Conservation (phyloP, 2,329 filamentous ascomycete genomes). For the Claviceps pusilla region DNA sequence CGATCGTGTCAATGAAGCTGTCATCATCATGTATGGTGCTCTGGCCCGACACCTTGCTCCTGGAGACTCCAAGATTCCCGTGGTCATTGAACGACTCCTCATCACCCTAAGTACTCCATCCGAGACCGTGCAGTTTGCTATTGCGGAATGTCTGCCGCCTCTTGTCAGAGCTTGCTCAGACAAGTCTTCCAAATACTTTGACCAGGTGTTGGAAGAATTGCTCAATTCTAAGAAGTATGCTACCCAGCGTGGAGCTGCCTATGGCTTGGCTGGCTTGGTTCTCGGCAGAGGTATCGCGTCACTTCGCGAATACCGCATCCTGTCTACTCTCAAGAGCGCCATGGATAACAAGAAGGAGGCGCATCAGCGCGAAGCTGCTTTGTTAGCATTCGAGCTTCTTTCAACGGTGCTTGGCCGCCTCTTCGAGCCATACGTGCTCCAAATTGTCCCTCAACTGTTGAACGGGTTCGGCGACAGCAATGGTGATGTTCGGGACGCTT, state of each 20-base stretch:
- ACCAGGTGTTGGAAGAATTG: conserved; percentile 67
- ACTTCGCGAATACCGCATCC: conserved; percentile 71
- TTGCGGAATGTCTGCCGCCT: conserved; percentile 84
- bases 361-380: conserved; percentile 74
- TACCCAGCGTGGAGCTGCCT: conserved; percentile 81
- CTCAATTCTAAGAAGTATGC: conserved; percentile 82
- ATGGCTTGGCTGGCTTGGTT: conserved; percentile 82
- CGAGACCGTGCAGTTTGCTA: conserved; percentile 91
- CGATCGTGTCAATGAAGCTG: conserved; percentile 88
- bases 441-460: conserved; percentile 82
- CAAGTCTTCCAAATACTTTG: conserved; percentile 65
- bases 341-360: conserved; percentile 92
- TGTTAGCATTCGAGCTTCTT: conserved; percentile 81
- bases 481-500: conserved; percentile 80
- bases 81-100: conserved; percentile 74
- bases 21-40: conserved; percentile 94
- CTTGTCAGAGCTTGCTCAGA: conserved; percentile 70
- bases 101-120: conserved; percentile 85
- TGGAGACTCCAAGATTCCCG: conserved; percentile 76
- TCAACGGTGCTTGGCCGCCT: conserved; percentile 72
- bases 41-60: conserved; percentile 71
- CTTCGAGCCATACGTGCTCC: conserved; percentile 94
- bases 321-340: conserved; percentile 64
- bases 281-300: conserved; percentile 73
- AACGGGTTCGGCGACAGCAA: conserved; percentile 79